phyloP scores from a whole-genome alignment of 2,329 filamentous ascomycete species.

The Ramichloridium luteum region DNA sequence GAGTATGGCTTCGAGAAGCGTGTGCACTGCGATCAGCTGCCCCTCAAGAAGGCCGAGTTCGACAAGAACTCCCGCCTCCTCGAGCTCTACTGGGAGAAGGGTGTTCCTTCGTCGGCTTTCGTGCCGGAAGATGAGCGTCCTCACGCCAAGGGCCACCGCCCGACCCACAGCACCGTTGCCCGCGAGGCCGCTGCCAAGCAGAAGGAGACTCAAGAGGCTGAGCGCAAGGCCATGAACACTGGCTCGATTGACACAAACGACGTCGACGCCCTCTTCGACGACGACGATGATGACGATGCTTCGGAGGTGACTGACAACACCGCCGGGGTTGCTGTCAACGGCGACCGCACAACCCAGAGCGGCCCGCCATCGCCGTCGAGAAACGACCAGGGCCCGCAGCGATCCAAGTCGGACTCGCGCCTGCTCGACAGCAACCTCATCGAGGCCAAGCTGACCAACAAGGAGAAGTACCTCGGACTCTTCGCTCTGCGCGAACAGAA shows the following conservation, averaged over 20 bases:
- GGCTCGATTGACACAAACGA: constrained; percentile 88
- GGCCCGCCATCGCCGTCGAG: constrained; percentile 87
- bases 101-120: constrained; percentile 88
- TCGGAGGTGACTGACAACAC: constrained; percentile 85
- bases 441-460: constrained; percentile 73
- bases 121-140: constrained; percentile 94
- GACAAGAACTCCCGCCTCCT: constrained; percentile 89
- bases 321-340: constrained; percentile 72
- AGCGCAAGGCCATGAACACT: constrained; percentile 87
- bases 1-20: constrained; percentile 99
- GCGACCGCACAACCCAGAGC: constrained; percentile 83
- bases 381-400: constrained; percentile 62
- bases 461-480: constrained; percentile 88
- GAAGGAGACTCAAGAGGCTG: constrained; percentile 80
- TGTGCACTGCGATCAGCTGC: constrained; percentile 95
- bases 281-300: constrained; percentile 68
- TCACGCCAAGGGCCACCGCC: constrained; percentile 50
- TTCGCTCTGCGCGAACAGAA: constrained; percentile 86
- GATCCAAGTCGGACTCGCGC: constrained; percentile 89
- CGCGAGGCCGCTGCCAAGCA: constrained; percentile 69
- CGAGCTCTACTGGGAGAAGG: constrained; percentile 99
- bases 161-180: constrained; percentile 51
- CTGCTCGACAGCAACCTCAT: constrained; percentile 61
- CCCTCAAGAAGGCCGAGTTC: constrained; percentile 97
- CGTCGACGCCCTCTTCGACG: constrained; percentile 89